Conservation (phyloP, 140 eudicot species). For the Stevia rebaudiana region DNA sequence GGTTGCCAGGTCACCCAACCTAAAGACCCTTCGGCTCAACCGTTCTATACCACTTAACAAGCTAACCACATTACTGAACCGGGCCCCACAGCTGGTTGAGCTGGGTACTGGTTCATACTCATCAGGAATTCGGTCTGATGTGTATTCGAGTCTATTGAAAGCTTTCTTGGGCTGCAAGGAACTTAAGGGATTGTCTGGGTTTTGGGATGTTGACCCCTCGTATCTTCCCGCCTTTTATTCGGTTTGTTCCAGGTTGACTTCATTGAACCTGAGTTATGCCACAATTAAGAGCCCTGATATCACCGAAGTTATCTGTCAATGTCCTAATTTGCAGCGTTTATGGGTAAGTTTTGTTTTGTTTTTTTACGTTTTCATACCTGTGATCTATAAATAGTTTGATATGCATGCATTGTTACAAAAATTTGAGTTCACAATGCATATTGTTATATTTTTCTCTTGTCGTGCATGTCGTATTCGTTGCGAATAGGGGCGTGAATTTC, state of each 20-base stretch:
- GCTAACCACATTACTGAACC: constrained; percentile 45
- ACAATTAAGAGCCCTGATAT: constrained; percentile 63
- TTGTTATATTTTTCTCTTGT: neutral
- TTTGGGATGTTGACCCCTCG: constrained; percentile 74
- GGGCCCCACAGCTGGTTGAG: constrained; percentile 75
- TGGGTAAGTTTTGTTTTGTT: constrained; percentile 58
- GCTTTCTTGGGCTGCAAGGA: constrained; percentile 62
- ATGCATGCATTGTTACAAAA: neutral
- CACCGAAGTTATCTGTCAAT: constrained; percentile 54
- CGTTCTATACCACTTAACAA: constrained; percentile 71
- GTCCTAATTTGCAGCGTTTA: constrained; percentile 61
- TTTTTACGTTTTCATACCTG: neutral
- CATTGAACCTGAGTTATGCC: constrained; percentile 72
- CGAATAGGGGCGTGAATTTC: neutral
- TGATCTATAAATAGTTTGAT: neutral
- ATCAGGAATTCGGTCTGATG: constrained; percentile 55
- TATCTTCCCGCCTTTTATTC: constrained; percentile 72
- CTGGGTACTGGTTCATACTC: constrained; percentile 71
- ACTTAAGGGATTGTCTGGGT: constrained; percentile 69
- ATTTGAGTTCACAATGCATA: neutral
- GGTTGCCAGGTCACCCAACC: constrained; percentile 61
- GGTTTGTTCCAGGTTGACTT: constrained; percentile 59
- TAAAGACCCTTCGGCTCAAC: constrained; percentile 70
- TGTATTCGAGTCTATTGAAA: constrained; percentile 35
- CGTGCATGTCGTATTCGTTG: neutral